These are phyloP conservation scores for Chrysophaeum taylorii DNA, from an alignment of 352 stramenopile genomes.

Conservation along the genomic window DNA sequence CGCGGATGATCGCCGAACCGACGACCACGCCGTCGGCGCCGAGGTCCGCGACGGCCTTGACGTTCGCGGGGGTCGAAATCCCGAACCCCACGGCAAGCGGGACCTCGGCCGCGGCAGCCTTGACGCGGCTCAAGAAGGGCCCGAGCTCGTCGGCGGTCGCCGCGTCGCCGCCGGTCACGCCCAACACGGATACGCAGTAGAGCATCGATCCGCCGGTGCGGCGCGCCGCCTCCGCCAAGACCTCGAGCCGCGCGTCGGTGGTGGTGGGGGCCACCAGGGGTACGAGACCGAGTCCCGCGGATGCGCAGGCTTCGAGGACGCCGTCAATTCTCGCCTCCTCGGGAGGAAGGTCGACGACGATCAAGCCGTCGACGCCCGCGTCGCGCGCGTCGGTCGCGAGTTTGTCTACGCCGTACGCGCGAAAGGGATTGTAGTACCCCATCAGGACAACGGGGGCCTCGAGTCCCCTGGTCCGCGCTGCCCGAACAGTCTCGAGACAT, in stretches of 20 bases:
- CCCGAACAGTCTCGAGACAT: slow-evolving; percentile 79
- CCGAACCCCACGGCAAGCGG: slow-evolving; percentile 93
- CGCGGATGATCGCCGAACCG: slow-evolving; percentile 64
- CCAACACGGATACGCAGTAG: slow-evolving; percentile 63
- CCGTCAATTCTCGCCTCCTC: slow-evolving; percentile 69
- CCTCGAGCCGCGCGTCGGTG: slow-evolving; percentile 78
- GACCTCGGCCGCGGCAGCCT: slow-evolving; percentile 52
- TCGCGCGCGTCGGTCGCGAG: slow-evolving; percentile 63
- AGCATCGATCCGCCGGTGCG: slow-evolving; percentile 41
- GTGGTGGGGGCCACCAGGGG: slow-evolving; percentile 92
- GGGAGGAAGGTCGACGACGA: slow-evolving; percentile 92
- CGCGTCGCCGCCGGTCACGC: slow-evolving; percentile 74
- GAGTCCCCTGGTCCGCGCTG: slow-evolving; percentile 74
- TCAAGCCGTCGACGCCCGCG: slow-evolving; percentile 88
- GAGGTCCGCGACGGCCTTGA: slow-evolving; percentile 74
- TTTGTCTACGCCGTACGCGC: slow-evolving; percentile 85
- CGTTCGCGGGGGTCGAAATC: slow-evolving; percentile 81
- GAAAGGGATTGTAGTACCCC: slow-evolving; percentile 97
- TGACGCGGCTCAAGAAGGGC: slow-evolving; percentile 76
- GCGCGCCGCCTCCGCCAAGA: slow-evolving; percentile 45
- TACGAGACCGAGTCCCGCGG: slow-evolving; percentile 83
- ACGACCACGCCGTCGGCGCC: slow-evolving; percentile 64
- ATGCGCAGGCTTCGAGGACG: slow-evolving; percentile 74
- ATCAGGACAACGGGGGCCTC: slow-evolving; percentile 92
- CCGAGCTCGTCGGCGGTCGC: slow-evolving; percentile 79